Base-by-base conservation (phyloP, 2,329 filamentous ascomycete genomes). In the Coniochaeta hoffmannii region DNA sequence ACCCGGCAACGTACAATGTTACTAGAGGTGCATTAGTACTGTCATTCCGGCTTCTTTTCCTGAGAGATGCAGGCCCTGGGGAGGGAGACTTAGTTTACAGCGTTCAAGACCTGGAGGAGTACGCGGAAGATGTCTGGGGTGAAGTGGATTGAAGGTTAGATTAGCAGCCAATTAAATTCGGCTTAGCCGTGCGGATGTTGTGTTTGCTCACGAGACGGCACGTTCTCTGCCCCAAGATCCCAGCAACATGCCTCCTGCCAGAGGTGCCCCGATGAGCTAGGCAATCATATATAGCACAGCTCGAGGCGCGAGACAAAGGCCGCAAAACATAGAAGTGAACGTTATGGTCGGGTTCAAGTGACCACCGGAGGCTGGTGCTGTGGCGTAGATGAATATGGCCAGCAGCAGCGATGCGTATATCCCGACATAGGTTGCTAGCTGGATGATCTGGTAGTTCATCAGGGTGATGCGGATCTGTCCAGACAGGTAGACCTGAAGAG, bases 291-390 rank as follows among this genome's bases (percentile, higher is more conserved):
- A 80, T 10, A 80, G 56, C 0, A 79, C 62, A 65, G 63, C 67
- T 54, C 78, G 71, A 0, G 78, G 71, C 12, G 80, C 67, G 1
- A 76, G 75, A 19, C 74, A 75, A 12, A 81, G 66, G 0, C 77
- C 73, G 1, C 75, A 71, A 24, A 78, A 73, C 57, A 82, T 75
- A 2, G 78, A 79, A 2, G 75, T 71, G 50, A 81, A 72, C 0
- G 78, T 80, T 57, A 82, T 79, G 31, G 75, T 66, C 1, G 78
- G 78, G 59, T 79, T 82, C 55, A 82, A 64, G 60, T 82, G 79
- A 1, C 74, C 78, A 36, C 79, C 77, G 3, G 74, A 76, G 0
- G 74, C 73, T 0, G 77, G 73, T 4, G 71, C 74, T 14, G 75
- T 73, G 9, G 72, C 73, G 59, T 74, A 79, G 50, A 81, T 78